Percentiles rank a stretch among this genome's conserved stretches.
These are phyloP conservation scores for Chalciporus pseudorubinellus DNA, from an alignment of 768 basidiomycete species.

Conservation along the genomic window DNA sequence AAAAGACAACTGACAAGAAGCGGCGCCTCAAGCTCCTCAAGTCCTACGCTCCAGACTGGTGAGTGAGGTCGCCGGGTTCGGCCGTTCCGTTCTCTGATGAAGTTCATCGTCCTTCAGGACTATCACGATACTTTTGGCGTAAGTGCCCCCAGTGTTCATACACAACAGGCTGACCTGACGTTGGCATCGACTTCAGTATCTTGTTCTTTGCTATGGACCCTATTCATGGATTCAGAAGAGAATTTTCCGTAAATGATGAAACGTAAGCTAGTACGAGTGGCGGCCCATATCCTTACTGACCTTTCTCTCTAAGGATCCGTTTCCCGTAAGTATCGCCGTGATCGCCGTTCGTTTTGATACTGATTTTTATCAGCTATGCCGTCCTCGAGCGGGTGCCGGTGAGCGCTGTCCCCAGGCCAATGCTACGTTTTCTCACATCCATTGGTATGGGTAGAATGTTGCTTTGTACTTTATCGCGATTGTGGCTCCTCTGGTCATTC, in stretches of 20 bases:
- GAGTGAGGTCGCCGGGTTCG: constrained; percentile 17
- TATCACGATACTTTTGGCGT: constrained; percentile 67
- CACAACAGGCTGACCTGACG: neutral
- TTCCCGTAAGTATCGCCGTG: constrained; percentile 21
- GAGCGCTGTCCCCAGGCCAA: constrained; percentile 21
- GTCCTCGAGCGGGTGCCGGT: constrained; percentile 79
- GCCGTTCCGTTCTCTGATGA: neutral
- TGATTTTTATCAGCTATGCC: constrained; percentile 49
- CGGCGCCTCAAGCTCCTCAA: constrained; percentile 43
- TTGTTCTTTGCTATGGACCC: constrained; percentile 61
- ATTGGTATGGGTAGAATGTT: constrained; percentile 34
- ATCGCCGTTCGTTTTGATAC: neutral
- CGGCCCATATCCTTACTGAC: constrained; percentile 12
- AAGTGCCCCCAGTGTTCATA: constrained; percentile 22
- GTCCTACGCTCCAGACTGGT: constrained; percentile 82
- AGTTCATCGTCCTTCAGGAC: constrained; percentile 46
- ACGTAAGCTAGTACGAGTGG: constrained; percentile 42
- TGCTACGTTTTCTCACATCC: neutral
- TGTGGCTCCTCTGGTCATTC: constrained; percentile 67
- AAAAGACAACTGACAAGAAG: constrained; percentile 23
- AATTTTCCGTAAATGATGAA: constrained; percentile 76
- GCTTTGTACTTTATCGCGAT: constrained; percentile 53
- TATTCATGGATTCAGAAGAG: constrained; percentile 70
- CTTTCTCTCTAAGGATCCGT: constrained; percentile 16
- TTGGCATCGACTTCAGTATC: constrained; percentile 37